These are phyloP conservation scores for Ustilago curta DNA, from an alignment of 1,284 basidiomycete genomes.

Conservation along the genomic window DNA sequence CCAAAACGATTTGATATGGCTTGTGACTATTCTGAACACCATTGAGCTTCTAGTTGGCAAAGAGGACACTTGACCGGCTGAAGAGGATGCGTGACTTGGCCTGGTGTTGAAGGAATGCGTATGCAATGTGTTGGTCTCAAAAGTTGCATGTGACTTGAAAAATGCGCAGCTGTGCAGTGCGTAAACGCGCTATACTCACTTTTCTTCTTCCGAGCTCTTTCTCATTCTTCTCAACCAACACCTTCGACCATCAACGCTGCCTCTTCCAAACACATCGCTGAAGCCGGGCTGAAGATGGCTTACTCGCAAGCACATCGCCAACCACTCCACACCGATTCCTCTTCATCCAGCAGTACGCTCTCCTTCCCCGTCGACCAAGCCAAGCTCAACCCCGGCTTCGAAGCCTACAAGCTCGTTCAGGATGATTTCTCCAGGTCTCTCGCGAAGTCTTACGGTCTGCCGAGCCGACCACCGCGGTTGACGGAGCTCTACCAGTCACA, in stretches of 20 bases:
- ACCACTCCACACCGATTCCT: conserved; percentile 6
- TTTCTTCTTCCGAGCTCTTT: conserved; percentile 7
- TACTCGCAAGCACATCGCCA: conserved; percentile 34
- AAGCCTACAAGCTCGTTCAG: conserved; percentile 51
- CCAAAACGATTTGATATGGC: background rate
- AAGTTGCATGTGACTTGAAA: background rate
- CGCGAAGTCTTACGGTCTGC: conserved; percentile 16
- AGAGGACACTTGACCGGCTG: too few species aligned
- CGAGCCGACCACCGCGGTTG: conserved; percentile 28
- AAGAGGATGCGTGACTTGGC: background rate
- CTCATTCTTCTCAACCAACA: background rate
- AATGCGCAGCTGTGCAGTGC: conserved; percentile 14
- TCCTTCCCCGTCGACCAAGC: conserved; percentile 23
- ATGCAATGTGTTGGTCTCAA: background rate
- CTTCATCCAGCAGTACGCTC: background rate
- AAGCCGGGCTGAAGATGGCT: conserved; percentile 16
- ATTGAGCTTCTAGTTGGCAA: background rate
- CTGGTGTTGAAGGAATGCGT: background rate
- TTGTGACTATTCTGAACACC: background rate
- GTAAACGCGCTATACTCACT: conserved; percentile 8
- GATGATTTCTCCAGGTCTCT: conserved; percentile 15
- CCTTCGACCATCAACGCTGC: background rate
- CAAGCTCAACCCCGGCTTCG: conserved; percentile 42
- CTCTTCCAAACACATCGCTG: background rate
- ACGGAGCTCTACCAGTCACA: conserved; percentile 26